Evolutionary conservation across 139 green algal species (phyloP).

Genomic region (Volvox africanus): DNA sequence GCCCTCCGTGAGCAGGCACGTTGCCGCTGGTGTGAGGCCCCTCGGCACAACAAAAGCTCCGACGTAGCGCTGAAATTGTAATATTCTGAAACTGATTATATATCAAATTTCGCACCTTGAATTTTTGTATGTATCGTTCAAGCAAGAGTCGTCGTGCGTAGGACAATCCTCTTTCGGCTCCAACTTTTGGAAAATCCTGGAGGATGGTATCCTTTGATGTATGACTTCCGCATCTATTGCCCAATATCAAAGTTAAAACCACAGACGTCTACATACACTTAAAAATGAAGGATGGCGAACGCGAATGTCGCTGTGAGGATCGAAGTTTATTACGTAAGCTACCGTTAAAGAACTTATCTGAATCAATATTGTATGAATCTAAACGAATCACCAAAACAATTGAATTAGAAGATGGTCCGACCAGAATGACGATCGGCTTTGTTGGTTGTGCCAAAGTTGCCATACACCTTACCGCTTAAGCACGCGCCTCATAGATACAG

Average conservation of each 20-base stretch:
- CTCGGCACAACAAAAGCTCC: not conserved
- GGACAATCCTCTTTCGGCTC: not conserved
- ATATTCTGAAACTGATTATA: not conserved
- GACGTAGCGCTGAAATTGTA: not conserved
- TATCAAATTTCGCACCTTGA: not conserved
- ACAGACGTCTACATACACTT: too few species aligned
- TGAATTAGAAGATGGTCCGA: not conserved
- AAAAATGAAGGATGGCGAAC: too few species aligned
- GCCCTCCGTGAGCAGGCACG: not conserved
- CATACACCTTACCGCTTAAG: constrained; percentile 10
- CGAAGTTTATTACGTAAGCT: not conserved
- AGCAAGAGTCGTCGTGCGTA: not conserved
- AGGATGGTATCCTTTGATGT: not conserved
- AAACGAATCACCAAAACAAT: not conserved
- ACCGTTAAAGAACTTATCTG: not conserved
- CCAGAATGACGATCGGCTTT: not conserved
- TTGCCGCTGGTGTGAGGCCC: not conserved
- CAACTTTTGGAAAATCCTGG: not conserved
- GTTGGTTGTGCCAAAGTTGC: not conserved
- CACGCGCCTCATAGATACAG: not conserved
- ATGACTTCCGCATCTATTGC: too few species aligned
- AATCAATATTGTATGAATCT: not conserved
- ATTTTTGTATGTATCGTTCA: not conserved
- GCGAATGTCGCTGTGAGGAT: not conserved
- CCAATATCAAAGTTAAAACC: too few species aligned